phyloP scores from a whole-genome alignment of 106 monocot genomes.

The Posidonia australis region DNA sequence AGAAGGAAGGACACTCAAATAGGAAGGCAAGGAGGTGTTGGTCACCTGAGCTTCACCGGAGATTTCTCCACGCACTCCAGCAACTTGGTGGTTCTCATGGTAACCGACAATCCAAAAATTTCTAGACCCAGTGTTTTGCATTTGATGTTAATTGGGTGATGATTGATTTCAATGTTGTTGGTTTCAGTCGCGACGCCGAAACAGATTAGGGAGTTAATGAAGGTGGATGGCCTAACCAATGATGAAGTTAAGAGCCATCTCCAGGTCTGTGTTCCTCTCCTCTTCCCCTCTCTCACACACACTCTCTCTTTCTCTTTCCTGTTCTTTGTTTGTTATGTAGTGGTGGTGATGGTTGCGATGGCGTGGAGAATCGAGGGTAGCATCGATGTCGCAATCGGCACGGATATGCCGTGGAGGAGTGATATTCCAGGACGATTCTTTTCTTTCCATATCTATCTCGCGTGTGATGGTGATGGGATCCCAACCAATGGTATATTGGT shows the following conservation, averaged over 20 bases:
- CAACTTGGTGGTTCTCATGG: conserved; percentile 75
- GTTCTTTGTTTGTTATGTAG: background rate
- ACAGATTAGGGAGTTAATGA: conserved; percentile 13
- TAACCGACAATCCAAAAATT: conserved; percentile 6
- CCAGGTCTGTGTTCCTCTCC: background rate
- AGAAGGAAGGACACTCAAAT: conserved; percentile 16
- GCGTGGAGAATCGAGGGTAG: conserved; percentile 1
- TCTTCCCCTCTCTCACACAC: background rate
- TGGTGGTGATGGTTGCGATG: too few species aligned
- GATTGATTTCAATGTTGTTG: background rate
- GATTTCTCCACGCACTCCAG: conserved; percentile 47
- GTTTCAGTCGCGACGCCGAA: conserved; percentile 7
- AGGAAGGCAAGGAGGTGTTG: conserved; percentile 69
- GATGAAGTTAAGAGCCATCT: conserved; percentile 21
- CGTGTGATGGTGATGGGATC: too few species aligned
- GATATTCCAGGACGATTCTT: too few species aligned
- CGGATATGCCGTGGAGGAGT: conserved; percentile 1
- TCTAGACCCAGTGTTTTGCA: background rate
- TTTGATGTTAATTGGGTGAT: background rate
- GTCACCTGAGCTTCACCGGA: conserved; percentile 75
- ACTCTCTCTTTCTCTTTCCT: background rate
- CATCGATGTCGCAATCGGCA: background rate
- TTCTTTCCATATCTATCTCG: too few species aligned
- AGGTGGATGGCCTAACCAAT: conserved; percentile 19
- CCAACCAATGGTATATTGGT: too few species aligned